These are phyloP conservation scores for Meira miltonrushii DNA, from an alignment of 1,284 basidiomycete species.

Conservation along the genomic window DNA sequence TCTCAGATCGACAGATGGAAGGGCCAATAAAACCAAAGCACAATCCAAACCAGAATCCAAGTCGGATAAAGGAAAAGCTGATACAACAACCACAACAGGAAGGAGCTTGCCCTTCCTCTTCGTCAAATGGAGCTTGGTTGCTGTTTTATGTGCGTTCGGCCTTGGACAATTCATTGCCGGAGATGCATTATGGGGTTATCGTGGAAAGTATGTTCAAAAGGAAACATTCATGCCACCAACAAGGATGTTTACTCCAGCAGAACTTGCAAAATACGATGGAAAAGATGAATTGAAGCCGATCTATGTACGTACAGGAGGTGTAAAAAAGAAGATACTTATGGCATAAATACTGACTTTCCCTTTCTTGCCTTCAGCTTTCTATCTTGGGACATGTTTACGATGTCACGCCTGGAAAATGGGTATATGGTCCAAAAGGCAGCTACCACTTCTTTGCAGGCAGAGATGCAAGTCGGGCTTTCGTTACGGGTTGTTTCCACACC, in stretches of 20 bases:
- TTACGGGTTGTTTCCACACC: constrained; percentile 49
- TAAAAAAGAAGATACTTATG: constrained; percentile 2
- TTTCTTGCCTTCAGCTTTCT: constrained; percentile 16
- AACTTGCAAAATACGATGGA: constrained; percentile 72
- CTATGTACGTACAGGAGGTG: constrained; percentile 63
- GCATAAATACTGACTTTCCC: not conserved
- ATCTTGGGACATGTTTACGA: constrained; percentile 91
- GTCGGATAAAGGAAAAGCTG: not conserved
- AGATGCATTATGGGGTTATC: constrained; percentile 46
- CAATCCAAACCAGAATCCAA: not conserved
- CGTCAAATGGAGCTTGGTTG: constrained; percentile 15
- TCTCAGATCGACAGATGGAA: too few species aligned
- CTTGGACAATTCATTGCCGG: constrained; percentile 42
- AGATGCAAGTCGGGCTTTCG: constrained; percentile 48
- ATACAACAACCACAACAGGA: not conserved
- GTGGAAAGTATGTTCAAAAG: constrained; percentile 42
- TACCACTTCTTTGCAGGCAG: constrained; percentile 47
- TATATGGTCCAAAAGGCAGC: constrained; percentile 64
- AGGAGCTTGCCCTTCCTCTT: not conserved
- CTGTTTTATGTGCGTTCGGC: constrained; percentile 20
- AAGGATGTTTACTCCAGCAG: constrained; percentile 67
- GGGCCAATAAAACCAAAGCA: too few species aligned
- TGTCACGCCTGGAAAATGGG: constrained; percentile 67
- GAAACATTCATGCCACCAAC: constrained; percentile 56
- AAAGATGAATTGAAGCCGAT: constrained; percentile 65